Base-by-base conservation (phyloP, 2,329 filamentous ascomycete species). In the Atkinsonella texensis region DNA sequence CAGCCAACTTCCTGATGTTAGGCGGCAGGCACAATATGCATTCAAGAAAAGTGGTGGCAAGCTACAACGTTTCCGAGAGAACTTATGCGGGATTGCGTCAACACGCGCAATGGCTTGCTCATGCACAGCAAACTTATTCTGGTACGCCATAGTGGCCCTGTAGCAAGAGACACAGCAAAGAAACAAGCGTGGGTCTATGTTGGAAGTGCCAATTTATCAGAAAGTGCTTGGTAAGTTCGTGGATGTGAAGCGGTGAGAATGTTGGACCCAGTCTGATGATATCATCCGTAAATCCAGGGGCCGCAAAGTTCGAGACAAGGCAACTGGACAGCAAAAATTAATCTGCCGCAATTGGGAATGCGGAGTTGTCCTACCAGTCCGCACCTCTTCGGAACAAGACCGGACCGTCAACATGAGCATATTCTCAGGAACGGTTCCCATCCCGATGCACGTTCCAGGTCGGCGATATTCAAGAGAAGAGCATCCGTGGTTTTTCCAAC, bases 271-370 rank as follows among this genome's bases (percentile, higher is more conserved):
- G 15, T 53, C 45, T 54, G 44, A 50, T 54, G 46, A 35, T 32
- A 49, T 10, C 23, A 32, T 45, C 23, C 15, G n/a, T 45, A 50
- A n/a, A 11, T 35, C 4, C 57, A 88, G 85, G 91, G 93, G 91
- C 20, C 82, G 82, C 46, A 68, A 95, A 32, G 79, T 83, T 50
- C 82, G 83, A 60, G 84, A 94, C 60, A 81, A 77, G 58, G 68
- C 65, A 8, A 84, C 80, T 2, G 83, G 83, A 55, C 68, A 78
- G 55, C 79, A 81, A 12, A 95, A 89, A 65, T 74, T 97, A 56
- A 89, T 79, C 55, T 89, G 86, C 66, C 82, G 87, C 51, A 98
- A 97, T 65, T 97, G 91, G 90, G 93, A 97, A 69, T 95, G 89
- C 62, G 93, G 93, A 38, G 87, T 98, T 1, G 60, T 97, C 23